A percentile compares a stretch with the other conserved stretches of the same genome.
phyloP scores from a whole-genome alignment of 1,284 basidiomycete species.

The Leccinum griseonigrum region DNA sequence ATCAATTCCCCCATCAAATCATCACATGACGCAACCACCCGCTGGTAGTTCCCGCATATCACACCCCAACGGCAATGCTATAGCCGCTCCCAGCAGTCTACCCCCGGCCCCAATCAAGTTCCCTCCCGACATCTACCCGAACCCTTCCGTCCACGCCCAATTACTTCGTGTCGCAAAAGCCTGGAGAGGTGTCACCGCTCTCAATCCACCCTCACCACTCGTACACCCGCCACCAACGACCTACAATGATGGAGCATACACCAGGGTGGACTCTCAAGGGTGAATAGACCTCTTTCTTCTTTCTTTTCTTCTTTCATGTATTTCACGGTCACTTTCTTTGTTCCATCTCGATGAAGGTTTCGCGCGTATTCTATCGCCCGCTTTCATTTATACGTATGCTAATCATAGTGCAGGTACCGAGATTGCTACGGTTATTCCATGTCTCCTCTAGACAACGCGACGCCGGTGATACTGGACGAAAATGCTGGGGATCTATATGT shows the following conservation, averaged over 20 bases:
- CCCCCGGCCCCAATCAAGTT: conserved; percentile 37
- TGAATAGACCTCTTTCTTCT: conserved; percentile 19
- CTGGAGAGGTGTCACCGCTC: conserved; percentile 70
- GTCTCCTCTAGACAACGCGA: conserved; percentile 31
- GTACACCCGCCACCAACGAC: conserved; percentile 22
- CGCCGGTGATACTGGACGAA: conserved; percentile 30
- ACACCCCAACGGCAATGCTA: conserved; percentile 18
- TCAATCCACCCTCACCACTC: conserved; percentile 36
- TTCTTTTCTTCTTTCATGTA: not conserved
- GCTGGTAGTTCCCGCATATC: conserved; percentile 17
- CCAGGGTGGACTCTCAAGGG: conserved; percentile 30
- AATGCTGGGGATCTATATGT: conserved; percentile 14
- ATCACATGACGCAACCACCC: conserved; percentile 12
- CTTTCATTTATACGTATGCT: conserved; percentile 21
- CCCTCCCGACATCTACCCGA: conserved; percentile 34
- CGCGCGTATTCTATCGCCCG: conserved; percentile 8
- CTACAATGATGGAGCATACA: conserved; percentile 21
- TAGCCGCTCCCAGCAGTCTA: conserved; percentile 25
- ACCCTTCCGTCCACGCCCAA: conserved; percentile 48
- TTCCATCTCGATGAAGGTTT: conserved; percentile 11
- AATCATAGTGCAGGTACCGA: conserved; percentile 24
- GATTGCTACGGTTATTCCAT: conserved; percentile 33
- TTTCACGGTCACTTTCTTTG: not conserved
- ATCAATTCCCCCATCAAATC: conserved; percentile 17
- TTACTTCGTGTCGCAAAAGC: conserved; percentile 58